Conservation (phyloP, 305 asterid species). For the Fraxinus albicans region DNA sequence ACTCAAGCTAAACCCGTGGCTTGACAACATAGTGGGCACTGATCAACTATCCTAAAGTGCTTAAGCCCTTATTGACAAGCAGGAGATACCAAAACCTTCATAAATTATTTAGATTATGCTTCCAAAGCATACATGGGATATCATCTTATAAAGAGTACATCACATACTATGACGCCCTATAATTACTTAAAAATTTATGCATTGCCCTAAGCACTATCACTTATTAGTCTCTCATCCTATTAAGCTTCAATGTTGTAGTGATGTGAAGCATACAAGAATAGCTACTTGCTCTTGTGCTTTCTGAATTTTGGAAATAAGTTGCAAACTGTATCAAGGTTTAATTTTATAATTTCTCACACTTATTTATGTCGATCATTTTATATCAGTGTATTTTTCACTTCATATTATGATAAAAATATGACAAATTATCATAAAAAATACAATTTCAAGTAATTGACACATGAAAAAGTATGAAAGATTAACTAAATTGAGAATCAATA, state of each 20-base stretch:
- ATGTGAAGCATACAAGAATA: not conserved
- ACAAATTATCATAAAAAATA: not conserved
- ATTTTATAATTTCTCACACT: not conserved
- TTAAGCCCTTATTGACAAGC: not conserved
- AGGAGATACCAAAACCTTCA: not conserved
- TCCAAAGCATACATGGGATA: not conserved
- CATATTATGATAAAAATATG: not conserved
- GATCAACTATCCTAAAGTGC: not conserved
- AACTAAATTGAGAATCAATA: constrained; percentile 4
- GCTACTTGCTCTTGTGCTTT: not conserved
- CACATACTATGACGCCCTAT: not conserved
- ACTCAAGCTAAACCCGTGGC: not conserved
- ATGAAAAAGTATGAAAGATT: not conserved
- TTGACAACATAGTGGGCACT: not conserved
- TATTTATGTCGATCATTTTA: not conserved
- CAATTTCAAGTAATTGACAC: not conserved
- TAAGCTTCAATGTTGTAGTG: not conserved
- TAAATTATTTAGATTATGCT: not conserved
- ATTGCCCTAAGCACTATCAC: not conserved
- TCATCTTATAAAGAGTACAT: not conserved
- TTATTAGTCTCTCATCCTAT: not conserved
- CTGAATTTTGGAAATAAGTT: not conserved
- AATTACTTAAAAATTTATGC: not conserved
- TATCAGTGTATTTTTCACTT: not conserved
- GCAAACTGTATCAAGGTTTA: not conserved